Evolutionary conservation across 2,329 filamentous ascomycete genomes (phyloP).

Genomic region (Aplosporella prunicola): DNA sequence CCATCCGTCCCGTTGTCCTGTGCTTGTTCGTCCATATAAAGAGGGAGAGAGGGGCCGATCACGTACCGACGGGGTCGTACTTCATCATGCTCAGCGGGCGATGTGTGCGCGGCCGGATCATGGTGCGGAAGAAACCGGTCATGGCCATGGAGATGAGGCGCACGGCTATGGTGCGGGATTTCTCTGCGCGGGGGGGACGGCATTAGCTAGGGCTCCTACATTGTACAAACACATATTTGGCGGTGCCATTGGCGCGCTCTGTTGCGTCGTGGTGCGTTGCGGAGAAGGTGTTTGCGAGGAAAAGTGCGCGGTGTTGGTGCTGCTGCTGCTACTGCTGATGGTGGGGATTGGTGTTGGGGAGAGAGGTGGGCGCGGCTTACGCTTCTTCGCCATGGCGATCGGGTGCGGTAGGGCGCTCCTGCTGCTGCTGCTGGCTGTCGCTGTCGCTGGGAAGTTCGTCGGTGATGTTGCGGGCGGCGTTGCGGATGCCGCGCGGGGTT

Average conservation of each 20-base stretch:
- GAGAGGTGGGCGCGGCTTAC: conserved; percentile 18
- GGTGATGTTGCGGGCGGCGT: too few species aligned
- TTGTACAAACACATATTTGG: background rate
- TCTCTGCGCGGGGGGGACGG: too few species aligned
- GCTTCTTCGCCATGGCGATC: conserved; percentile 36
- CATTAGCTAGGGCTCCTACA: conserved; percentile 41
- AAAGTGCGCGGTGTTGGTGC: too few species aligned
- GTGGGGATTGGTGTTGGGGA: too few species aligned
- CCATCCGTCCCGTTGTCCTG: background rate
- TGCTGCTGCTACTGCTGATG: too few species aligned
- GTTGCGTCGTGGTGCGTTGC: background rate
- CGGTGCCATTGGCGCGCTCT: conserved; percentile 2
- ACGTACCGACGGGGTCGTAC: conserved; percentile 89
- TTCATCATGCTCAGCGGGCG: conserved; percentile 94
- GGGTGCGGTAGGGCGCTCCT: too few species aligned
- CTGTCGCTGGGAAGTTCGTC: too few species aligned
- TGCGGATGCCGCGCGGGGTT: too few species aligned
- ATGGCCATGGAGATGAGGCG: conserved; percentile 97
- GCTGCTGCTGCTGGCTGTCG: too few species aligned
- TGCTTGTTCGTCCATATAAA: background rate
- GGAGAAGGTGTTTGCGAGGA: too few species aligned
- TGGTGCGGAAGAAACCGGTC: conserved; percentile 95
- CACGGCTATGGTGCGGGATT: conserved; percentile 86
- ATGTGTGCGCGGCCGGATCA: conserved; percentile 70
- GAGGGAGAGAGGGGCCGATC: too few species aligned